Percentiles rank a stretch among this genome's conserved stretches.
phyloP scores from a whole-genome alignment of 352 stramenopile species.

The Pythium brachiatum region DNA sequence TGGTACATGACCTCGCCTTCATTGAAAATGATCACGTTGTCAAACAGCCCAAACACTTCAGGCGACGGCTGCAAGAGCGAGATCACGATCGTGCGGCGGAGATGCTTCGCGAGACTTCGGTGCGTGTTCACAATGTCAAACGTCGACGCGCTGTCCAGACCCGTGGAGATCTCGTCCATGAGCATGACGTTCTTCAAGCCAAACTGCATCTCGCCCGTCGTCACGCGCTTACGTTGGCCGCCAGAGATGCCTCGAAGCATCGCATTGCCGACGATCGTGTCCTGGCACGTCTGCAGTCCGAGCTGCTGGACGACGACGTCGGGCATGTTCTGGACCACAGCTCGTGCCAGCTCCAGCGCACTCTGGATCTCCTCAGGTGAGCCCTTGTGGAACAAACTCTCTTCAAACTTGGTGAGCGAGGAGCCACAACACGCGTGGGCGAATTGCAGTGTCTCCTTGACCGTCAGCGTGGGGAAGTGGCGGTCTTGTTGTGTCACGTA shows the following conservation, averaged over 20 bases:
- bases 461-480: conserved; percentile 47
- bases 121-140: conserved; percentile 63
- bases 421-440: conserved; percentile 48
- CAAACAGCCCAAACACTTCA: conserved; percentile 92
- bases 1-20: conserved; percentile 89
- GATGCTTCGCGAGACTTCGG: conserved; percentile 56
- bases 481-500: conserved; percentile 49
- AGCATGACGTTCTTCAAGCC: conserved; percentile 77
- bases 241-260: conserved; percentile 70
- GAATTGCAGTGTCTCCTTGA: conserved; percentile 53
- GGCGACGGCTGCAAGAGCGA: conserved; percentile 90
- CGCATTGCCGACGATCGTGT: conserved; percentile 62
- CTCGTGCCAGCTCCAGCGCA: conserved; percentile 34
- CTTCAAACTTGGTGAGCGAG: conserved; percentile 27
- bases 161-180: conserved; percentile 80
- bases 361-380: conserved; percentile 37
- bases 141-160: conserved; percentile 60
- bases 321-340: conserved; percentile 35
- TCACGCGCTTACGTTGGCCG: conserved; percentile 75
- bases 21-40: conserved; percentile 92
- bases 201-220: conserved; percentile 77
- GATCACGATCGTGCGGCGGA: conserved; percentile 64
- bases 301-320: conserved; percentile 46
- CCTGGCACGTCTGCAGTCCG: conserved; percentile 48
- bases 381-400: conserved; percentile 33